A percentile compares a stretch with the other conserved stretches of the same genome.
Conservation (phyloP, 148 eudicot genomes). For the Oxyria digyna region DNA sequence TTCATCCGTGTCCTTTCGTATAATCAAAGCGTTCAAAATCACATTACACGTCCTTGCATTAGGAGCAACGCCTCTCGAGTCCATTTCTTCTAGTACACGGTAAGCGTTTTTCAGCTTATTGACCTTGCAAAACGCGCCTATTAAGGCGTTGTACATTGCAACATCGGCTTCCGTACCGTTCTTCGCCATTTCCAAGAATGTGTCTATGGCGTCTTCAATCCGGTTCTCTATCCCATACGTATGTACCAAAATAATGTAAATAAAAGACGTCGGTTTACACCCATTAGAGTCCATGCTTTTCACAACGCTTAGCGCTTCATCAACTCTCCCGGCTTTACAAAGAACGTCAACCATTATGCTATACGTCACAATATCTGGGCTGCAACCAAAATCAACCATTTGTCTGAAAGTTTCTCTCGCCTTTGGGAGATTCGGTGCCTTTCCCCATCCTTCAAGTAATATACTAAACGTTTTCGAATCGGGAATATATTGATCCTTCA, state of each 20-base stretch:
- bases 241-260: conserved; percentile 71
- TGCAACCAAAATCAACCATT: conserved; percentile 56
- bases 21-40: conserved; percentile 52
- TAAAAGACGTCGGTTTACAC: conserved; percentile 63
- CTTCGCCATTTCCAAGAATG: conserved; percentile 77
- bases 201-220: conserved; percentile 72
- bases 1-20: conserved; percentile 42
- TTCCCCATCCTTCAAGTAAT: conserved; percentile 87
- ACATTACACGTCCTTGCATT: conserved; percentile 83
- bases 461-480: conserved; percentile 73
- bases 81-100: conserved; percentile 64
- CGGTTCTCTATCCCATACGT: conserved; percentile 67
- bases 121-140: conserved; percentile 79
- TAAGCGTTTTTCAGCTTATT: conserved; percentile 56
- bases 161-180: conserved; percentile 58
- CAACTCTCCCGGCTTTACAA: conserved; percentile 76
- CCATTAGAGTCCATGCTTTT: conserved; percentile 50
- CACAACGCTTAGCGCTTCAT: conserved; percentile 64
- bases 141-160: conserved; percentile 65
- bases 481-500: conserved; percentile 46
- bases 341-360: conserved; percentile 80
- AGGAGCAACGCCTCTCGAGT: conserved; percentile 41
- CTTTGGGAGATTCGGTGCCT: conserved; percentile 68
- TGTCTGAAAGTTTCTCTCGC: conserved; percentile 65
- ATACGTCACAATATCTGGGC: conserved; percentile 78